A percentile compares a stretch with the other conserved stretches of the same genome.
These are phyloP conservation scores for Rhizophora apiculata DNA, from an alignment of 345 rosid species.

Conservation along the genomic window DNA sequence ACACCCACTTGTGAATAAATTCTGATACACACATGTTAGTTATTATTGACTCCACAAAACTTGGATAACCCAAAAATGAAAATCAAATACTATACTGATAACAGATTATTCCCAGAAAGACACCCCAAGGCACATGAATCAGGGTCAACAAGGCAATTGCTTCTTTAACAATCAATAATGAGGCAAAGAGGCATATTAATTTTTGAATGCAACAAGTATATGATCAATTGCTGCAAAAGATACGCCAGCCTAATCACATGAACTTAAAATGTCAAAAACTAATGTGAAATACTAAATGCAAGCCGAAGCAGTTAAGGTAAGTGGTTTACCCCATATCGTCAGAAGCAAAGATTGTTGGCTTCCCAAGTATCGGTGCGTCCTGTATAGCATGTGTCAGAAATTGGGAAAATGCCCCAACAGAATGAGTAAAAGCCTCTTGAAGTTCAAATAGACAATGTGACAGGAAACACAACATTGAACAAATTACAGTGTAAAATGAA, in stretches of 20 bases:
- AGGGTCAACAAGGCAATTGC: no score
- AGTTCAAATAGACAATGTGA: not conserved
- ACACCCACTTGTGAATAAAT: no score
- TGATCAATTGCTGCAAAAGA: not conserved
- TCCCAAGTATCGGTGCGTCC: constrained; percentile 91
- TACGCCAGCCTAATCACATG: not conserved
- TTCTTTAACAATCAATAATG: no score
- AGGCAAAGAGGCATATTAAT: not conserved
- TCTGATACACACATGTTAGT: no score
- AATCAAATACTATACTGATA: no score
- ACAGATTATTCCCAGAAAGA: no score
- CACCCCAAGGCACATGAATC: no score
- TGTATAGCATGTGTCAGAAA: constrained; percentile 32
- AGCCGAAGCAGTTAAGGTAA: constrained; percentile 16
- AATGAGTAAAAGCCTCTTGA: not conserved
- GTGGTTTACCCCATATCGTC: constrained; percentile 60
- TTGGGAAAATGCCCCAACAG: not conserved
- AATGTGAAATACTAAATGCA: not conserved
- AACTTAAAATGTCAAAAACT: not conserved
- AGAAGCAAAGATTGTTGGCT: constrained; percentile 58
- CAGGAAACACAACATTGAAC: no score
- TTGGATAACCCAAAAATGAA: no score
- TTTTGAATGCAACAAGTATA: not conserved
- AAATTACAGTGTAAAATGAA: no score
- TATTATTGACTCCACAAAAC: no score